A percentile compares a stretch with the other conserved stretches of the same genome.
Conservation (phyloP, 257 asterid species). For the Parsonsia alboflavescens region DNA sequence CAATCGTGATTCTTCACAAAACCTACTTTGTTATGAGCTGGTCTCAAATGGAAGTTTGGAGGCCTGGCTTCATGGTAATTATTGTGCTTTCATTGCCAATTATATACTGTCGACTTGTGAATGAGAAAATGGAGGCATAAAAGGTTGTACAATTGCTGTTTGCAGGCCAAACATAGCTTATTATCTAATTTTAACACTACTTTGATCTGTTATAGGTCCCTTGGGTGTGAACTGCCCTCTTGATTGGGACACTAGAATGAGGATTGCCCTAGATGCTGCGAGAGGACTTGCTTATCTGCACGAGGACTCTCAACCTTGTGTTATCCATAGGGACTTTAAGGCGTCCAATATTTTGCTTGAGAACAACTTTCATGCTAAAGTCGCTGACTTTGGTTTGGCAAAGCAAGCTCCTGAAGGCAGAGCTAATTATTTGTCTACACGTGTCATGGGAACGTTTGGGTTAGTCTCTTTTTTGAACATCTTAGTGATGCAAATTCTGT, state of each 20-base stretch:
- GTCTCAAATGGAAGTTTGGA: constrained; percentile 96
- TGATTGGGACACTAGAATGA: constrained; percentile 96
- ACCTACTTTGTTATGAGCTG: constrained; percentile 92
- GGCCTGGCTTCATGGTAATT: constrained; percentile 93
- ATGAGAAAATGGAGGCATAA: neutral
- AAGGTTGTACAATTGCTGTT: neutral
- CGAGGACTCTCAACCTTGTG: constrained; percentile 98
- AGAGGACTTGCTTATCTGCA: constrained; percentile 98
- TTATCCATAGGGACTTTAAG: constrained; percentile 93
- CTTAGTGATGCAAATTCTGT: neutral
- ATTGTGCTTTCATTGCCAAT: neutral
- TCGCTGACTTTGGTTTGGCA: constrained; percentile 97
- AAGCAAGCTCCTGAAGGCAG: constrained; percentile 98
- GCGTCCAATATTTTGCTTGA: constrained; percentile 96
- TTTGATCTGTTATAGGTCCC: constrained; percentile 59
- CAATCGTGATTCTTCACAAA: constrained; percentile 70
- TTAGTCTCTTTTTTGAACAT: constrained; percentile 31
- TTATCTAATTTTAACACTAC: constrained; percentile 6
- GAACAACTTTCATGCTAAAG: constrained; percentile 87
- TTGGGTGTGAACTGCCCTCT: constrained; percentile 91
- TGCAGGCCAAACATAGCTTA: neutral
- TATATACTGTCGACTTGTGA: neutral
- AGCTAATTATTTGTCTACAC: constrained; percentile 80
- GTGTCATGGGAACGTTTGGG: constrained; percentile 99
- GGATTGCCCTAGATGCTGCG: constrained; percentile 97